Conservation (phyloP, 2,329 filamentous ascomycete genomes). For the Epichloe sp. region DNA sequence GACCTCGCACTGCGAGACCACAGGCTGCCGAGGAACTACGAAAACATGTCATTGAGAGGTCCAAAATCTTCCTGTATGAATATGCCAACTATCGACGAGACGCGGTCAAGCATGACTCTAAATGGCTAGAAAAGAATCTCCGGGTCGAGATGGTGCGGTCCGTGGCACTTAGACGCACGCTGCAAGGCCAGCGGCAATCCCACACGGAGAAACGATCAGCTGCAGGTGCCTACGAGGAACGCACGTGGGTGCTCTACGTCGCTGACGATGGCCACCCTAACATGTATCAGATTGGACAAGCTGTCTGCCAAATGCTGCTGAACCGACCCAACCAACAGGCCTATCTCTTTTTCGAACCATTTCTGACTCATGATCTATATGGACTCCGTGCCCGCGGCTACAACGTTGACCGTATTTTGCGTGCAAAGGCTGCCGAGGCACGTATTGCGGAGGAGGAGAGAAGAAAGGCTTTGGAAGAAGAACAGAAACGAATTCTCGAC, state of each 20-base stretch:
- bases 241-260: slow-evolving; percentile 60
- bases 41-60: slow-evolving; percentile 74
- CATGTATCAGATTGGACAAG: slow-evolving; percentile 84
- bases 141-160: slow-evolving; percentile 64
- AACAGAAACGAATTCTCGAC: slow-evolving; percentile 54
- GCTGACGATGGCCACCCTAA: slow-evolving; percentile 56
- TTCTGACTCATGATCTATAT: slow-evolving; percentile 72
- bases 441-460: slow-evolving; percentile 75
- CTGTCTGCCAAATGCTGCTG: slow-evolving; percentile 69
- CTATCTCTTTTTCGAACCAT: slow-evolving; percentile 79
- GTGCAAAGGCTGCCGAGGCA: slow-evolving; percentile 76
- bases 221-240: slow-evolving; percentile 42
- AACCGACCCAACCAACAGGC: slow-evolving; percentile 77
- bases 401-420: slow-evolving; percentile 89
- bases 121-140: slow-evolving; percentile 83
- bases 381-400: slow-evolving; percentile 79
- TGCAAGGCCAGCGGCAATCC: slow-evolving; percentile 55
- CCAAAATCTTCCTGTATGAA: slow-evolving; percentile 79
- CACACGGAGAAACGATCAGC: slow-evolving; percentile 66
- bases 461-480: slow-evolving; percentile 58
- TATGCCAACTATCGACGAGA: slow-evolving; percentile 57
- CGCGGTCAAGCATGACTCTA: slow-evolving; percentile 70
- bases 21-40: slow-evolving; percentile 54
- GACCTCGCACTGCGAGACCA: slow-evolving; percentile 52
- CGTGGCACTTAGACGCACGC: slow-evolving; percentile 63